A percentile compares a stretch with the other conserved stretches of the same genome.
These are phyloP conservation scores for Backusella sp. DNA, from an alignment of 192 early-diverging fungal species.

Conservation along the genomic window DNA sequence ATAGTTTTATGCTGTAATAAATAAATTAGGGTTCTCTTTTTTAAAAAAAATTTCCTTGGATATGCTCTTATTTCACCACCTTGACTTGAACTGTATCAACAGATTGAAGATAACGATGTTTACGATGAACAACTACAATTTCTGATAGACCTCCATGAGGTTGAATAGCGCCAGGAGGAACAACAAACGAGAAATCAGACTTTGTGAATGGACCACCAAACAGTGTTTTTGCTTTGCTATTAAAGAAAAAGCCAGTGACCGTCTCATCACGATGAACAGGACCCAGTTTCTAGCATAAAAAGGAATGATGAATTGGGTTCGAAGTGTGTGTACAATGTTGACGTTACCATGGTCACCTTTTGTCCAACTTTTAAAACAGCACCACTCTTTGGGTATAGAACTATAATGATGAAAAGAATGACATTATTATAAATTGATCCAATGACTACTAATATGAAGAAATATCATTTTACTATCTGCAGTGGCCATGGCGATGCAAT, in stretches of 20 bases:
- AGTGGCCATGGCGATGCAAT: background rate
- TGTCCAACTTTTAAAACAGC: background rate
- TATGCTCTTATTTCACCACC: background rate
- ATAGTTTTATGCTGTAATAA: background rate
- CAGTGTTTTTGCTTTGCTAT: background rate
- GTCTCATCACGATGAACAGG: background rate
- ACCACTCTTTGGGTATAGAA: background rate
- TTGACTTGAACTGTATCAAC: slow-evolving; percentile 5
- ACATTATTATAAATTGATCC: background rate
- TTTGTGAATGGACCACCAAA: background rate
- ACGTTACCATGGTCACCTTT: background rate
- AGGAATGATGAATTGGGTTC: background rate
- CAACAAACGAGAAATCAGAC: background rate
- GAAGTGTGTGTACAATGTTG: background rate
- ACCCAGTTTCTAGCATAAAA: background rate
- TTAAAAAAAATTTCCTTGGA: background rate
- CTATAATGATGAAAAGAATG: background rate
- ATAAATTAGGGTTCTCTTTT: background rate
- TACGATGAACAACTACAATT: background rate
- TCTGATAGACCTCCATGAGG: background rate
- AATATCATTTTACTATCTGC: background rate
- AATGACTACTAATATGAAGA: background rate
- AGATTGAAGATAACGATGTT: slow-evolving; percentile 4
- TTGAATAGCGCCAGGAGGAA: background rate
- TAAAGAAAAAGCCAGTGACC: background rate